phyloP scores from a whole-genome alignment of 352 stramenopile species.

The Phytopythium kandeliae region DNA sequence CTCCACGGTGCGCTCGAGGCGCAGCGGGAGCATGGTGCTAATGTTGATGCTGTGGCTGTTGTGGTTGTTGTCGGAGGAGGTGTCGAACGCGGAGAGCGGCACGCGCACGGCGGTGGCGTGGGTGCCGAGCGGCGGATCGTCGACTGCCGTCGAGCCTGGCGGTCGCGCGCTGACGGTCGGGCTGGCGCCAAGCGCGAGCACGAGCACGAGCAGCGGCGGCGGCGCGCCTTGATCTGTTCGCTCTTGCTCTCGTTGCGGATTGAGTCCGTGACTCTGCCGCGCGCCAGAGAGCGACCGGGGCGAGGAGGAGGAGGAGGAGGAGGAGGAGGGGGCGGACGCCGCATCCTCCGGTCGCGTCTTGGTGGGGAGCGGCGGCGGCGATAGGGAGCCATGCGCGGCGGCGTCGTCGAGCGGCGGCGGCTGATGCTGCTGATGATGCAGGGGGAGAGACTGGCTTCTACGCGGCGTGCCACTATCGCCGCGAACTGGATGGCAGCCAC shows the following conservation, averaged over 20 bases:
- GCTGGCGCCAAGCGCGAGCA: neutral
- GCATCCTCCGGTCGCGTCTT: slow-evolving; percentile 3
- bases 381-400: neutral
- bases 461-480: neutral
- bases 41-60: neutral
- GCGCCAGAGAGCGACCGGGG: slow-evolving; percentile 2
- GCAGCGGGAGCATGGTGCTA: slow-evolving; percentile 9
- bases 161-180: neutral
- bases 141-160: neutral
- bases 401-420: neutral
- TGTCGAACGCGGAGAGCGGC: slow-evolving; percentile 2
- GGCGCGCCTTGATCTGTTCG: neutral
- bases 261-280: slow-evolving; percentile 3
- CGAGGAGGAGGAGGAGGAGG: slow-evolving; percentile 1
- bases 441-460: slow-evolving; percentile 1
- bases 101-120: slow-evolving; percentile 1
- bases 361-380: neutral
- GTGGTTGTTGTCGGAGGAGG: no score
- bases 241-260: neutral
- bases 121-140: slow-evolving; percentile 2
- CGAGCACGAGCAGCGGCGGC: neutral
- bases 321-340: neutral
- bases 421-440: no score
- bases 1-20: slow-evolving; percentile 10
- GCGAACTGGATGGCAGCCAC: neutral